phyloP scores from a whole-genome alignment of 2,329 filamentous ascomycete species.

The Neoarthrinium moseri region DNA sequence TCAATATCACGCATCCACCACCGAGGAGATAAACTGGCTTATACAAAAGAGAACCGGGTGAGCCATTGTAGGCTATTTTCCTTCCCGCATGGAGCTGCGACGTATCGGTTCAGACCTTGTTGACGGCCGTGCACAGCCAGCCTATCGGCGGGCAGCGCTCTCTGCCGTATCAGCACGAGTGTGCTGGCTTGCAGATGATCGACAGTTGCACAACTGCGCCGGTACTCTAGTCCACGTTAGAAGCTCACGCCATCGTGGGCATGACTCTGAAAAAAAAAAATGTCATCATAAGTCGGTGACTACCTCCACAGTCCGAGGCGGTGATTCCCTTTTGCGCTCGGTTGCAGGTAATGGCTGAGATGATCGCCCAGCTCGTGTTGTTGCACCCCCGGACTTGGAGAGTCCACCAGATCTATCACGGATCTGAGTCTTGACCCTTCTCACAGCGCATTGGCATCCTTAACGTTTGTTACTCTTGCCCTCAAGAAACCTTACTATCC shows the following conservation, averaged over 20 bases:
- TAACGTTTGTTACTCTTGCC: no score
- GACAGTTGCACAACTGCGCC: background rate
- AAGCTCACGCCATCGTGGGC: background rate
- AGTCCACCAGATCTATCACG: no score
- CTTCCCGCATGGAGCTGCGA: background rate
- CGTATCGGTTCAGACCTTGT: background rate
- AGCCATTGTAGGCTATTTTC: background rate
- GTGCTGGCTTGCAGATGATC: background rate
- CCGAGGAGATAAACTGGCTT: constrained; percentile 1
- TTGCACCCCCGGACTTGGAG: no score
- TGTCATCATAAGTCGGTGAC: background rate
- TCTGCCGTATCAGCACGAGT: background rate
- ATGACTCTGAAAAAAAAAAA: background rate
- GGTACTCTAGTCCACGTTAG: background rate
- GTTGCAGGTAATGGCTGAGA: background rate
- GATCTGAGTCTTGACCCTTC: no score
- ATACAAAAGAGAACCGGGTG: background rate
- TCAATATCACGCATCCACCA: background rate
- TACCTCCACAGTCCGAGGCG: background rate
- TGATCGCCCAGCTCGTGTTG: background rate
- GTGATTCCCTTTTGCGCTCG: background rate
- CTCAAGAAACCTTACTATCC: no score
- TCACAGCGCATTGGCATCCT: no score
- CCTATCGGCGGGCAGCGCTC: background rate
- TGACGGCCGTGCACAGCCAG: background rate